Base-by-base conservation (phyloP, 2,329 filamentous ascomycete genomes). In the Alternaria infectoria region DNA sequence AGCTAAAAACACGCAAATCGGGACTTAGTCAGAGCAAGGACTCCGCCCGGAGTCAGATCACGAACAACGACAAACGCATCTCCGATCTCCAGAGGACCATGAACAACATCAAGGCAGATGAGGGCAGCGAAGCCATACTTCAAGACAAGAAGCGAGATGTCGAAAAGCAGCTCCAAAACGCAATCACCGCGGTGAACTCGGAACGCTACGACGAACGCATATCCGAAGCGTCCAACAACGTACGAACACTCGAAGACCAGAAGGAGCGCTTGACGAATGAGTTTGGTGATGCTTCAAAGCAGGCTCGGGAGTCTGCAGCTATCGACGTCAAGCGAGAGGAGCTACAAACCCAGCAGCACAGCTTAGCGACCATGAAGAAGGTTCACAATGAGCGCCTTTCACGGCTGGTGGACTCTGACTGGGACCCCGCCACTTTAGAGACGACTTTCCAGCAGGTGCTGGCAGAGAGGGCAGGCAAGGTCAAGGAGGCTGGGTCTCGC, bases 321-420 rank as follows among this genome's bases (percentile, higher is more conserved):
- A 85, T 99, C 11, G 92, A 97, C 61, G 89, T 92, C 70, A 86
- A 94, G 32, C 93, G 91, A 73, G 94, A 93, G 70, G 92, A 97
- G 74, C 80, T 93, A 26, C 87, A 88, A 66, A 90, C 93, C 68
- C 88, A 90, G 59, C 88, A 91, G 77, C 87, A 88, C 32, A 91
- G 91, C 65, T 83, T 98, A 3, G 87, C 93, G 9, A 96, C 92
- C 0, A 88, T 97, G 82, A 88, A 84, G 65, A 88, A 84, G 51
- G 93, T 93, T 0, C 93, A 96, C 83, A 87, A 86, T 54, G 84
- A 90, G 32, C 91, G 91, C 69, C 84, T 99, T 21, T 84, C 87
- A 12, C 82, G 85, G 6, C 79, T 92, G 11, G 71, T 98, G 30
- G 89, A 89, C 25, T 66, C 77, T 7, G 83, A 86, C 1, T 97